phyloP scores from a whole-genome alignment of 192 early-diverging fungal species.

The Coemansia sp. region DNA sequence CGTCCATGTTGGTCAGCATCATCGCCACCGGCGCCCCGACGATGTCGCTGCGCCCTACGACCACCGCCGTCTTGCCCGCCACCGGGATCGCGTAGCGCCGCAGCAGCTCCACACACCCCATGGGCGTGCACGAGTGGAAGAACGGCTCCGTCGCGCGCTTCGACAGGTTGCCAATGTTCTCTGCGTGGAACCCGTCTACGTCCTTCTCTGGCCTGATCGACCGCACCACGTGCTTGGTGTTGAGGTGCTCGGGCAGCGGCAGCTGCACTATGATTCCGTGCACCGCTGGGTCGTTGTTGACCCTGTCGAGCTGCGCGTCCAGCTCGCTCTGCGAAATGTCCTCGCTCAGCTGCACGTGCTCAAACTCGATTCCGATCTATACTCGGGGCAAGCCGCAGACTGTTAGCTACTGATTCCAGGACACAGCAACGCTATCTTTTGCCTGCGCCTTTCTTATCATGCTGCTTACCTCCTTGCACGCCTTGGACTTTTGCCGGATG shows the following conservation, averaged over 20 bases:
- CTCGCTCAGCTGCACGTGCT: constrained; percentile 64
- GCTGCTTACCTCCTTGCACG: constrained; percentile 71
- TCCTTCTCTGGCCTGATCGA: constrained; percentile 86
- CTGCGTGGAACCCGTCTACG: constrained; percentile 98
- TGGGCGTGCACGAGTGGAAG: constrained; percentile 97
- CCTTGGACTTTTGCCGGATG: constrained; percentile 90
- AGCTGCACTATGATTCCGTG: constrained; percentile 97
- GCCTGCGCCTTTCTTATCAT: too few species aligned
- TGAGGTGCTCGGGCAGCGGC: constrained; percentile 85
- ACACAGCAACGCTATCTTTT: too few species aligned
- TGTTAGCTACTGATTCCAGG: too few species aligned
- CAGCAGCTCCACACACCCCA: constrained; percentile 88
- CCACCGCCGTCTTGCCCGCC: constrained; percentile 88
- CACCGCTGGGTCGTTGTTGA: constrained; percentile 80
- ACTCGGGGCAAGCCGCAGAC: too few species aligned
- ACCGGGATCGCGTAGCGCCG: constrained; percentile 65
- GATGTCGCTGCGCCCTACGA: constrained; percentile 96
- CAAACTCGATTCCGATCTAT: constrained; percentile 77
- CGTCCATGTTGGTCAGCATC: constrained; percentile 77
- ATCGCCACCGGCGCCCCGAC: constrained; percentile 83
- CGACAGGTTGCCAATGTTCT: constrained; percentile 89
- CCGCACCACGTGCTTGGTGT: constrained; percentile 80
- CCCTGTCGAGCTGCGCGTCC: constrained; percentile 60
- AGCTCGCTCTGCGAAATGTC: constrained; percentile 71
- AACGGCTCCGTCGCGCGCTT: constrained; percentile 77